These are phyloP conservation scores for Boechera stricta DNA, from an alignment of 345 rosid species.

Conservation along the genomic window DNA sequence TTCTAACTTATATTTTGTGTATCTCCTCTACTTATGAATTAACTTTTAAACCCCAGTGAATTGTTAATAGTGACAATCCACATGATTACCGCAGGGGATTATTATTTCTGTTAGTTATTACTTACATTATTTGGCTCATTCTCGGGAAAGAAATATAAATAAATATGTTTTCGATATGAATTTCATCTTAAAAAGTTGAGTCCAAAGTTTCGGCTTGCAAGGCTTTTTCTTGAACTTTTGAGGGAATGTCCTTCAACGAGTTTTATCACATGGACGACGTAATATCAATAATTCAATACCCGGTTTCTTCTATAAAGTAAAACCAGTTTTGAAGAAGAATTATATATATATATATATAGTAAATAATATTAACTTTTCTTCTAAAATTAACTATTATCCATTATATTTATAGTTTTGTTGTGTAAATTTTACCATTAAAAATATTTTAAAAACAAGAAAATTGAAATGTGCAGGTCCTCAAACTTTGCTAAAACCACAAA, in stretches of 20 bases:
- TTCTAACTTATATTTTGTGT: not conserved
- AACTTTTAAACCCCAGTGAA: not conserved
- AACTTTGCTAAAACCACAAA: not conserved
- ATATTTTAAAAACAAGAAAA: not conserved
- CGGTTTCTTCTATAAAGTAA: not conserved
- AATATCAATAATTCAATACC: not conserved
- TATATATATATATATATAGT: too few species aligned
- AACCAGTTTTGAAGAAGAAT: not conserved
- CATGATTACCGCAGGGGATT: too few species aligned
- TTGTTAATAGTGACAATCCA: constrained; percentile 18
- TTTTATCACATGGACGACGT: constrained; percentile 33
- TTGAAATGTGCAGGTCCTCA: not conserved
- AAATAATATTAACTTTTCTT: too few species aligned
- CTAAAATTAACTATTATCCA: not conserved
- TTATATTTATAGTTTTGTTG: not conserved
- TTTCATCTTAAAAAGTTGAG: constrained; percentile 1
- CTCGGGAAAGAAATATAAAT: constrained; percentile 2
- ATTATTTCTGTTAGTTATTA: not conserved
- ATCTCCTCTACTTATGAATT: constrained; percentile 5
- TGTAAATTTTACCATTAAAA: not conserved
- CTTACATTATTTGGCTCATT: constrained; percentile 3
- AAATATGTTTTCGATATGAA: not conserved
- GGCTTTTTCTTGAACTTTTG: constrained; percentile 24
- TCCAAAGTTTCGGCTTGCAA: constrained; percentile 42
- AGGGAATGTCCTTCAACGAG: constrained; percentile 24